Evolutionary conservation across 495 filamentous ascomycete species (phyloP), one percentile per base, ranked within the genome.

Genomic region (Penicillium fimorum): DNA sequence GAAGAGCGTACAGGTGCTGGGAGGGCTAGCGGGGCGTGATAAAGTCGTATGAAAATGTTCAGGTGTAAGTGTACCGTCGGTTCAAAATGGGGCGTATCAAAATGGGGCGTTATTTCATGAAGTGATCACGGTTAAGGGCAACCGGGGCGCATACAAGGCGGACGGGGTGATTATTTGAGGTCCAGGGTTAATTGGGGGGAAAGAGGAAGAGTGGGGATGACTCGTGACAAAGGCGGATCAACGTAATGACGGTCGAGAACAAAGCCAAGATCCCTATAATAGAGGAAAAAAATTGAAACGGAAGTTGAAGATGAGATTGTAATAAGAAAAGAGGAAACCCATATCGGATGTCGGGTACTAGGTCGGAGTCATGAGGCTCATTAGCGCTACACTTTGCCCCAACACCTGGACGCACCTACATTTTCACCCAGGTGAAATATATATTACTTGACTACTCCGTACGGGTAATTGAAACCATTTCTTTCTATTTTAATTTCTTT

Each of bases 141-240:
- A 40, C 20, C 22, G 15, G 48, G 24, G 24, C 35, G 48, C 48
- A 50, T 27, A 37, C 49, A 42, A 52, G 47, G 32, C 47, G 32
- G 20, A 33, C 35, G 24, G 24, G 42, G 32, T 46, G 43, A 41
- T 42, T 54, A 20, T 22, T 17, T 17, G 40, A 52, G 40, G 50
- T 54, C 40, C 42, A 54, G 42, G 41, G 42, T 54, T 22, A 29
- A 54, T 45, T 54, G 49, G 22, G 24, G 25, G 22, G 9, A 24
- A 29, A 55, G 52, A 55, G 4, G 25, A 18, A 55, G 52, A 55
- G 30, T 55, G 52, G 42, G 43, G 52, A 55, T 55, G 52, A 53
- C 42, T 32, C 52, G 52, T 49, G 46, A 48, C 47, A 56, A 50
- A 50, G 54, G 47, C 46, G 46, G 54, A 42, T 52, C 49, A 42